Evolutionary conservation across 805 yeast genomes (phyloP).

Genomic region (Yamadazyma ubonensis): DNA sequence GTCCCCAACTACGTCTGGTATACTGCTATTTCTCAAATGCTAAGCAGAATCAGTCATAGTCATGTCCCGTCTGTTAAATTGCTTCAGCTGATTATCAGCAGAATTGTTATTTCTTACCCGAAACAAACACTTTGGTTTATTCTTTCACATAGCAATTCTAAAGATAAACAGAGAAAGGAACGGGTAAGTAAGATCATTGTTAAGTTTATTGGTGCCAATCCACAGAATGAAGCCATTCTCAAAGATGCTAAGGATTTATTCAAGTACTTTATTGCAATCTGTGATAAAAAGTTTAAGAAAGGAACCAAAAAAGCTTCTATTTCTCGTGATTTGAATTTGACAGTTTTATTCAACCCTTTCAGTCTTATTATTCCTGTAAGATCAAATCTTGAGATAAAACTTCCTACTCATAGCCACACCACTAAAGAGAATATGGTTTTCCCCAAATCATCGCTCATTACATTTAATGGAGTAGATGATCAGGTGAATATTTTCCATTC

Average conservation of each 20-base stretch:
- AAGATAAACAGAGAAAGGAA: constrained; percentile 28
- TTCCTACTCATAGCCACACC: constrained; percentile 52
- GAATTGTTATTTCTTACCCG: constrained; percentile 67
- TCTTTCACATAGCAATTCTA: constrained; percentile 65
- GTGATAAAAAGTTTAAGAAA: constrained; percentile 38
- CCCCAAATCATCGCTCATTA: constrained; percentile 40
- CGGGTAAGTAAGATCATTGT: constrained; percentile 27
- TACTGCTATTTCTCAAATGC: constrained; percentile 78
- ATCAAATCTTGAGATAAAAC: constrained; percentile 62
- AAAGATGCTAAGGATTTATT: constrained; percentile 20
- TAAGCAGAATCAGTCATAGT: constrained; percentile 73
- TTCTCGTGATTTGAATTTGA: constrained; percentile 40
- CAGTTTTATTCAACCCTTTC: constrained; percentile 27
- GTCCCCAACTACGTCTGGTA: constrained; percentile 67
- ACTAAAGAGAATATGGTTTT: constrained; percentile 45
- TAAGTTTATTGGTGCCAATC: neutral
- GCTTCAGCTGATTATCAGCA: constrained; percentile 56
- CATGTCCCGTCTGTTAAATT: constrained; percentile 55
- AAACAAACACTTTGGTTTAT: constrained; percentile 84
- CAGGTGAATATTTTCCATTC: constrained; percentile 72
- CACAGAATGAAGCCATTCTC: constrained; percentile 17
- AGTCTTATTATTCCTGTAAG: constrained; percentile 71
- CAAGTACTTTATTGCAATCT: constrained; percentile 43
- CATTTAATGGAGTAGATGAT: constrained; percentile 64
- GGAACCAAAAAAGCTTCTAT: constrained; percentile 36